Evolutionary conservation across 305 asterid genomes (phyloP).

Genomic region (Solanum chacoense): DNA sequence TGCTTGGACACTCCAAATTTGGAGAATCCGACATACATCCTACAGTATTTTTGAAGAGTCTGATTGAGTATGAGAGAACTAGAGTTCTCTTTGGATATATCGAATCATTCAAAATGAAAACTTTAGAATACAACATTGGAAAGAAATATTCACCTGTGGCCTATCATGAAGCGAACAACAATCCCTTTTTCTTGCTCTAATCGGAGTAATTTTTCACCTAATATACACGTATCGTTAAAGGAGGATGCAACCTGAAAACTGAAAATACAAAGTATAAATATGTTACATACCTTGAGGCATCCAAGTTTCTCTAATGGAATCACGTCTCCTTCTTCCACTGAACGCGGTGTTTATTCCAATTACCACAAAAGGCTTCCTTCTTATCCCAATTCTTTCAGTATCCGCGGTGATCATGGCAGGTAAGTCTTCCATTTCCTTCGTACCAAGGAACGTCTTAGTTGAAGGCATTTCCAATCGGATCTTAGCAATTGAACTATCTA

Average conservation of each 20-base stretch:
- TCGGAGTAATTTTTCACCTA: constrained; percentile 49
- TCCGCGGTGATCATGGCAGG: background rate
- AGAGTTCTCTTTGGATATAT: background rate
- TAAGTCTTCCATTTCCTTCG: constrained; percentile 16
- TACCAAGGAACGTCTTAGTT: constrained; percentile 16
- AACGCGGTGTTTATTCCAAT: constrained; percentile 84
- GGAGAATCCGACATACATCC: background rate
- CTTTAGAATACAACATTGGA: background rate
- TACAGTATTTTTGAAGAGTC: background rate
- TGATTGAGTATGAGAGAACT: background rate
- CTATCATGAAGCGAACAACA: constrained; percentile 74
- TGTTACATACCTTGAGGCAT: constrained; percentile 56
- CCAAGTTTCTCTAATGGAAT: constrained; percentile 84
- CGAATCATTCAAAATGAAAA: background rate
- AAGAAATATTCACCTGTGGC: constrained; percentile 50
- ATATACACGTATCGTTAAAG: background rate
- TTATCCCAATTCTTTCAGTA: background rate
- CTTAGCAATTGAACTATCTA: constrained; percentile 41
- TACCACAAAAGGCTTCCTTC: constrained; percentile 52
- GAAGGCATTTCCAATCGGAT: constrained; percentile 45
- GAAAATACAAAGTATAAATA: background rate
- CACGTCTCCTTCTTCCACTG: constrained; percentile 84
- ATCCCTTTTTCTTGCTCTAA: constrained; percentile 81
- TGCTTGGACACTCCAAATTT: background rate
- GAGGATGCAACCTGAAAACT: background rate